Evolutionary conservation across 345 rosid genomes (phyloP), one percentile per base, ranked within the genome.

Genomic region (Populus alba): DNA sequence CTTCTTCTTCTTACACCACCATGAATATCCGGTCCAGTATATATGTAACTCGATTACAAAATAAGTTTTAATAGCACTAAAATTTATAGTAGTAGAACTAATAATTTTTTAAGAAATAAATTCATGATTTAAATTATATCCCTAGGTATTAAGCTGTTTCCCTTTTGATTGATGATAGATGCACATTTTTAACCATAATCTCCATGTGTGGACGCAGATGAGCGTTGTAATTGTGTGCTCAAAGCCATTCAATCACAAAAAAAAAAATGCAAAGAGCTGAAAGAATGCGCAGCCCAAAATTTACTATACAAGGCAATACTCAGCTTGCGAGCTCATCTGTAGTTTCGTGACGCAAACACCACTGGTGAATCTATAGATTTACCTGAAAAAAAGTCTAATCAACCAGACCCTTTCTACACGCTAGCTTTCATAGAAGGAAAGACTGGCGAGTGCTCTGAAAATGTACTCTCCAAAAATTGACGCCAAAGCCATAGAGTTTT

Each of bases 11-110:
- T n/a, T n/a, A n/a, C n/a, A n/a, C n/a, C n/a, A 33, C 5, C 4
- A 33, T 33, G 35, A 3, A 0, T 33, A 0, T n/a, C n/a, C n/a
- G n/a, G n/a, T n/a, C n/a, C n/a, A n/a, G n/a, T n/a, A n/a, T n/a
- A n/a, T n/a, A n/a, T n/a, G n/a, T n/a, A n/a, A n/a, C 35, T 33
- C 5, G 0, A 33, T 33, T 3, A n/a, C 5, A 0, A 4, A 1
- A 0, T 33, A 33, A 33, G 6, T 4, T 5, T 4, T 4, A 33
- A 0, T 33, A 0, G 0, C 1, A 4, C 4, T 33, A 0, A 4
- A 3, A 33, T 4, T 33, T 33, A 0, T 33, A 33, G 4, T 4
- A 33, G 0, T 33, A 3, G 4, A 33, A 33, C 2, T 29, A 29
- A 2, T 29, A 29, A 29, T 33, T 33, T 33, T 4, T 4, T 3